Conservation (phyloP, 495 filamentous ascomycete genomes). For the Paragyromitra xinjiangensis region DNA sequence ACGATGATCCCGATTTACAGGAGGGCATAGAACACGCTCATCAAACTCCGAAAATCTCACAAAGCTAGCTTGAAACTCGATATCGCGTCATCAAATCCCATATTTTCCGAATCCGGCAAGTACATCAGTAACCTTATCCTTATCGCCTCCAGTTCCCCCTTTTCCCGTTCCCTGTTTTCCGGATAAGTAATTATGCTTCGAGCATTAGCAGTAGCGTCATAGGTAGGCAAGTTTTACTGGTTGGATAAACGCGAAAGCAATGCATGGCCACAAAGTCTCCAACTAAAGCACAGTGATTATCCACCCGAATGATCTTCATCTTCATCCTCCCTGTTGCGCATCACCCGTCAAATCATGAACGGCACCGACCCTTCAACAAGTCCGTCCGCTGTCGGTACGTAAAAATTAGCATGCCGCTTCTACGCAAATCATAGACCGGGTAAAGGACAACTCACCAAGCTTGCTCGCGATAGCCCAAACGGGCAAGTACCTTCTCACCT, state of each 20-base stretch:
- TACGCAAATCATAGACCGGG: slow-evolving; percentile 36
- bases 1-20: slow-evolving; percentile 15
- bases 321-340: slow-evolving; percentile 36
- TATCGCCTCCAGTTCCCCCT: slow-evolving; percentile 46
- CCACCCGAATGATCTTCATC: slow-evolving; percentile 38
- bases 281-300: slow-evolving; percentile 42
- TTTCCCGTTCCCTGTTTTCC: slow-evolving; percentile 24
- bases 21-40: slow-evolving; percentile 14
- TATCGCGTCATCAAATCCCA: slow-evolving; percentile 38
- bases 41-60: slow-evolving; percentile 25
- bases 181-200: slow-evolving; percentile 38
- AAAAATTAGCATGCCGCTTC: slow-evolving; percentile 15
- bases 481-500: slow-evolving; percentile 77
- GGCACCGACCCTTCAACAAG: slow-evolving; percentile 49
- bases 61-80: slow-evolving; percentile 40
- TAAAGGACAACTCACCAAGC: slow-evolving; percentile 69
- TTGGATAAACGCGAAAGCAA: slow-evolving; percentile 48
- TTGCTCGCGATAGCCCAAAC: slow-evolving; percentile 81
- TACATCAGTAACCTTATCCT: slow-evolving; percentile 47
- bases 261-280: slow-evolving; percentile 34
- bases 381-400: slow-evolving; percentile 42
- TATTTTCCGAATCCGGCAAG: slow-evolving; percentile 39
- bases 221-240: slow-evolving; percentile 39
- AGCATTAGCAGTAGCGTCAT: slow-evolving; percentile 18
- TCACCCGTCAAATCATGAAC: slow-evolving; percentile 43